A percentile compares a stretch with the other conserved stretches of the same genome.
Conservation (phyloP, 2,329 filamentous ascomycete species). For the Coniochaeta ligniaria region DNA sequence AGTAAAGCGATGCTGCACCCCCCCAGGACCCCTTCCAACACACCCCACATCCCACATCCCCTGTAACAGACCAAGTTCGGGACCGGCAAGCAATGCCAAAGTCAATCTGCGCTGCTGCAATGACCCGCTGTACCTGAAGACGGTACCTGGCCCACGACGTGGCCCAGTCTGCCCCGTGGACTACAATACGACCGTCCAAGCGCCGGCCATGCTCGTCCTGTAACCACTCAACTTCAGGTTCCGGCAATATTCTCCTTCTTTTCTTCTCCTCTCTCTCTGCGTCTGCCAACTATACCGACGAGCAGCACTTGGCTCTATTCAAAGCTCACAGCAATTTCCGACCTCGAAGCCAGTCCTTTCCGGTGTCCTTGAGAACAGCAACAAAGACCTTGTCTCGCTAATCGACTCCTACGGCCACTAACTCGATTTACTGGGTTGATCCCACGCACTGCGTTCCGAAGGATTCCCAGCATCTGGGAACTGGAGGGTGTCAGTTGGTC, state of each 20-base stretch:
- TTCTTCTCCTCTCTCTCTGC: background rate
- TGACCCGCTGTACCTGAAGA: background rate
- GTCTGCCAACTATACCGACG: too few species aligned
- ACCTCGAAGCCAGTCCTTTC: background rate
- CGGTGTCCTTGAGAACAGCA: background rate
- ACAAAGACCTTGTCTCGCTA: background rate
- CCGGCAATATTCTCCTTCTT: background rate
- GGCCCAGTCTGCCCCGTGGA: background rate
- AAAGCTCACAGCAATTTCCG: background rate
- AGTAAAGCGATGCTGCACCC: background rate
- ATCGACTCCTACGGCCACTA: background rate
- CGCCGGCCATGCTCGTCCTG: background rate
- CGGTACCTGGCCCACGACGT: background rate
- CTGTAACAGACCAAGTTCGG: conserved; percentile 1
- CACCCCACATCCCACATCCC: background rate
- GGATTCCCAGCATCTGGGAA: background rate
- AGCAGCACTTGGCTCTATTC: background rate
- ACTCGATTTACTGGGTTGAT: background rate
- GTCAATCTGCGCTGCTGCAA: background rate
- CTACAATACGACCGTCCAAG: background rate
- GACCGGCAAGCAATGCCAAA: background rate
- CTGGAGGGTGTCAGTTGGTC: background rate
- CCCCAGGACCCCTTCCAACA: background rate
- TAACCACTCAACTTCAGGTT: background rate
- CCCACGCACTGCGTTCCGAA: background rate